Evolutionary conservation across 2,329 filamentous ascomycete species (phyloP), one percentile per base, ranked within the genome.

Genomic region (Cladorrhinum sp.): DNA sequence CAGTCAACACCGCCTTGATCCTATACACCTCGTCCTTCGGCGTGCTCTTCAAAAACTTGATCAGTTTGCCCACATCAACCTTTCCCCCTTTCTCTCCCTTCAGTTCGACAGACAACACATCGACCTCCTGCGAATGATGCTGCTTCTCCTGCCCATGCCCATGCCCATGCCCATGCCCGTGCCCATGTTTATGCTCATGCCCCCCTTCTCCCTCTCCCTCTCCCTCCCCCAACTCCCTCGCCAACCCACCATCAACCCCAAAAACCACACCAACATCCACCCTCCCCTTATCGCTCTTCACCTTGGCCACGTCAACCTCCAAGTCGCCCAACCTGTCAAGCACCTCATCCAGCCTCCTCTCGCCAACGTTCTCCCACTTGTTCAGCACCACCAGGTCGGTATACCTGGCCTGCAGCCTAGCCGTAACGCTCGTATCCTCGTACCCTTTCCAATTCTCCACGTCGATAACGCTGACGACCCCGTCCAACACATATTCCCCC

Each of bases 401-500:
- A 73, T 96, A 96, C 64, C 85, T 81, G 3, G 92, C 93, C 80
- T 97, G 93, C 67, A 96, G 80, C 71, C 89, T 88, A 6, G 93
- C 93, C 60, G 93, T 97, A 71, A 91, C 94, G 61, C 88, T 92
- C 23, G 90, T 96, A 74, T 96, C 92, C 68, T 95, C 91, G 71
- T 97, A 97, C 0, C 93, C 93, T 70, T 86, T 79, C 92, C 92
- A 97, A 72, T 97, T 97, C 82, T 96, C 93, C 10, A 96, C 92
- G 71, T 97, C 93, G 61, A 97, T 87, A 21, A 96, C 92, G 68
- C 86, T 91, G 65, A 96, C 85, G 57, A 97, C 92, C 10, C 93
- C 93, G 70, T 97, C 93, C 1, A 97, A 83, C 4, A 85, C 81
- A 70, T 92, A 96, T 26, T 78, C 75, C 0, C 84, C 81, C 68